These are phyloP conservation scores for Microcos paniculata DNA, from an alignment of 345 rosid species.

Conservation along the genomic window DNA sequence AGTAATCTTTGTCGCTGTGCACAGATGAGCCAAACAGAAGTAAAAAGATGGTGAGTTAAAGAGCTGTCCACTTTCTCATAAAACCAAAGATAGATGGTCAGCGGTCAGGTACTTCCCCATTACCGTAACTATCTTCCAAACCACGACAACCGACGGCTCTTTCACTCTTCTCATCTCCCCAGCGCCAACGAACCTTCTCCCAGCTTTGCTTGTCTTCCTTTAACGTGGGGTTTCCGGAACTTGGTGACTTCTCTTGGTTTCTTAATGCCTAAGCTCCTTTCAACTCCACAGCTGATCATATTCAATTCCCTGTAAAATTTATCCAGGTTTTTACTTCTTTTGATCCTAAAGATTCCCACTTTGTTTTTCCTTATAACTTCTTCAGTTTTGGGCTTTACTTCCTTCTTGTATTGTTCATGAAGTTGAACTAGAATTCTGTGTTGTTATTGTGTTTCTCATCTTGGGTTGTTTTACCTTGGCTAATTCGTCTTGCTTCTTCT, in stretches of 20 bases:
- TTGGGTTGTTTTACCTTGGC: slow-evolving; percentile 14
- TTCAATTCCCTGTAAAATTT: neutral
- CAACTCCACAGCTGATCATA: neutral
- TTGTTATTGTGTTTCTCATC: neutral
- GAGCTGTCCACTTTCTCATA: neutral
- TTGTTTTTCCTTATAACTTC: neutral
- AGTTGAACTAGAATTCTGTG: slow-evolving; percentile 11
- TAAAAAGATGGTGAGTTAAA: neutral
- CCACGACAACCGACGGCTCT: neutral
- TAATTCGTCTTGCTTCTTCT: neutral
- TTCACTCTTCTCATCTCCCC: neutral
- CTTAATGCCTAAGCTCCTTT: neutral
- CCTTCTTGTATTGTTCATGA: neutral
- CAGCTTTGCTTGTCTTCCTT: neutral
- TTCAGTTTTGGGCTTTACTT: neutral
- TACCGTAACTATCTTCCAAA: neutral
- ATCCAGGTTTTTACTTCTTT: slow-evolving; percentile 19
- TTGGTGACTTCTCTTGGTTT: neutral
- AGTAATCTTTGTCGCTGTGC: neutral
- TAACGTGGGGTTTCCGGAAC: neutral
- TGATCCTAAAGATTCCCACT: neutral
- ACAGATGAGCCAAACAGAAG: neutral
- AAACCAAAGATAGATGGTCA: neutral
- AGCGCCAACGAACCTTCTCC: neutral
- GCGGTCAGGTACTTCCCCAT: neutral